phyloP scores from a whole-genome alignment of 2,329 filamentous ascomycete species.

The Colletotrichum karsti region DNA sequence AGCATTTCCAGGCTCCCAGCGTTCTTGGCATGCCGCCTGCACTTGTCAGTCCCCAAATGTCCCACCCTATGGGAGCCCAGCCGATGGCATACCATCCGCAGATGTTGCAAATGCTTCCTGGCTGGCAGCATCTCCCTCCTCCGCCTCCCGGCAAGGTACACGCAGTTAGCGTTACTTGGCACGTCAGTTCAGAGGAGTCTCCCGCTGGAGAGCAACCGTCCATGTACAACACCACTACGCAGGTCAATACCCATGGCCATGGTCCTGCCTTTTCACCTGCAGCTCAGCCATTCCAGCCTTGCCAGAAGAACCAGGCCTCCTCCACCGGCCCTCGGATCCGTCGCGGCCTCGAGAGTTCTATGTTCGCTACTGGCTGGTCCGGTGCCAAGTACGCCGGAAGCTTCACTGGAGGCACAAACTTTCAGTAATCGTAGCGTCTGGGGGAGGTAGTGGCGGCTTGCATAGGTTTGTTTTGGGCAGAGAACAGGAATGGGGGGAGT shows the following conservation, averaged over 20 bases:
- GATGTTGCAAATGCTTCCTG: neutral
- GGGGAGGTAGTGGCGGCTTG: neutral
- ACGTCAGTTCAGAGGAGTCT: neutral
- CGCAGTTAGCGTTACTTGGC: conserved; percentile 19
- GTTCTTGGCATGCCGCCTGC: neutral
- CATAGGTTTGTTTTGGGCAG: neutral
- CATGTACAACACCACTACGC: neutral
- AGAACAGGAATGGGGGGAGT: neutral
- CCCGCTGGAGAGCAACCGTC: neutral
- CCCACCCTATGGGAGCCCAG: neutral
- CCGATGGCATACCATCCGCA: neutral
- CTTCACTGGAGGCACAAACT: conserved; percentile 2
- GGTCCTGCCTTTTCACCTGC: neutral
- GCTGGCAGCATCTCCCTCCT: neutral
- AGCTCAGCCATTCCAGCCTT: neutral
- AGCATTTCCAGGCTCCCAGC: neutral
- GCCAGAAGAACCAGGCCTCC: neutral
- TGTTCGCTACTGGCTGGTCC: conserved; percentile 8
- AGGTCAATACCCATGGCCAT: neutral
- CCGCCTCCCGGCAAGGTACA: neutral
- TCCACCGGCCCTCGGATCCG: neutral
- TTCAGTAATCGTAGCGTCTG: neutral
- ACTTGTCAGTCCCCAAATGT: neutral
- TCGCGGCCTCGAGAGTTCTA: conserved; percentile 12
- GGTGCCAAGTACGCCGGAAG: conserved; percentile 11